Evolutionary conservation across 805 yeast species (phyloP), one percentile per base, ranked within the genome.

Genomic region (Yarrowia phangngaensis): DNA sequence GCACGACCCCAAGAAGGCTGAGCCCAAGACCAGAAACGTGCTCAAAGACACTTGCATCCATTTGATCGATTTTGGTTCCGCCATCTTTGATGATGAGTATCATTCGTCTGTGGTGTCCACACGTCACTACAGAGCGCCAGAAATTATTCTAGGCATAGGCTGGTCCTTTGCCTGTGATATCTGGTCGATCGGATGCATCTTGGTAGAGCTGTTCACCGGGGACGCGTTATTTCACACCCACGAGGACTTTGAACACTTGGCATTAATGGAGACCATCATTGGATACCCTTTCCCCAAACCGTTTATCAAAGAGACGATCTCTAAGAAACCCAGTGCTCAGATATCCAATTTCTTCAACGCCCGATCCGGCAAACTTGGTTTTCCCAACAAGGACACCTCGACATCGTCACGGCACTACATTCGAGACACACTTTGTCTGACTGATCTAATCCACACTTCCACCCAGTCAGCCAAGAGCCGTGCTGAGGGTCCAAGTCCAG

Each of bases 151-250:
- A 22, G 96, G 96, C 1, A 73, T 78, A n/a, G 96, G 97, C 14
- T 92, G 98, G 97, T 84, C 95, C 6, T 88, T 76, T 58, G 95
- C 97, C 1, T 90, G 97, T 64, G 99, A 92, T 64, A 70, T 90
- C 69, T 92, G 99, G 99, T 85, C 95, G 1, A 73, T 92, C 33
- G 99, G 96, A 1, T 90, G 97, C 64, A 86, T 92, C 12, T 67
- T 92, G 26, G 89, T 87, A 8, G 99, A 92, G 66, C 67, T 92
- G 41, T 80, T 85, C 28, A 86, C 94, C 14, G 99, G 99, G 20
- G 95, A 87, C 60, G 95, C 97, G 0, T 68, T 92, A 17, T 92
- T 90, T 66, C 88, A 86, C 56, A 92, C 97, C 1, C 96, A 90
- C 64, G 97, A 92, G 62, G 89, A 90, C 63, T 69, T 81, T 43